Percentiles rank a stretch among this genome's conserved stretches.
These are phyloP conservation scores for Bretziella fagacearum DNA, from an alignment of 2,329 filamentous ascomycete species.

Conservation along the genomic window DNA sequence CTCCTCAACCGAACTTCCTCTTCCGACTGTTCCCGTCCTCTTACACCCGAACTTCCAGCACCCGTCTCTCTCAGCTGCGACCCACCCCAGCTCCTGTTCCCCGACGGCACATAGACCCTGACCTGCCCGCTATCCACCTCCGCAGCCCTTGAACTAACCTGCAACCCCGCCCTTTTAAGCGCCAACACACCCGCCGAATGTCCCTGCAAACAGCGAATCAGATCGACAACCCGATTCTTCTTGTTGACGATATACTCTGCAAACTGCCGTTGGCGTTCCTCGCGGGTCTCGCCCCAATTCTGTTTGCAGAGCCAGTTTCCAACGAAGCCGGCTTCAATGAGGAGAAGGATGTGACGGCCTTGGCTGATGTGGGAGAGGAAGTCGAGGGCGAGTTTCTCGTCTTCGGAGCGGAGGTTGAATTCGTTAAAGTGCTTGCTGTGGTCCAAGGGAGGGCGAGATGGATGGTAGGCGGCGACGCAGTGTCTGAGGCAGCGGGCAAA, in stretches of 20 bases:
- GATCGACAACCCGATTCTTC: constrained; percentile 29
- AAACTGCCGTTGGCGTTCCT: constrained; percentile 38
- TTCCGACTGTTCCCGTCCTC: constrained; percentile 33
- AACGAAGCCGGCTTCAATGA: constrained; percentile 48
- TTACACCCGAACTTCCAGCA: constrained; percentile 55
- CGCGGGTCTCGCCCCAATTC: constrained; percentile 43
- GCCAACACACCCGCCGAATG: constrained; percentile 35
- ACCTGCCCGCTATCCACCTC: background rate
- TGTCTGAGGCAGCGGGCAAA: constrained; percentile 44
- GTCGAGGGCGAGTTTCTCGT: constrained; percentile 43
- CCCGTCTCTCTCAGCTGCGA: constrained; percentile 23
- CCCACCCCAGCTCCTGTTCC: constrained; percentile 16
- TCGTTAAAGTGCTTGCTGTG: constrained; percentile 43
- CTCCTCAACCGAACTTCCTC: constrained; percentile 59
- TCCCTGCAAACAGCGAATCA: constrained; percentile 31
- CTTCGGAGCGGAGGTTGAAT: constrained; percentile 43
- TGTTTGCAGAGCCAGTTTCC: constrained; percentile 60
- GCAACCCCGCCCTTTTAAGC: constrained; percentile 33
- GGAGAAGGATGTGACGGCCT: constrained; percentile 37
- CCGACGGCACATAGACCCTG: background rate
- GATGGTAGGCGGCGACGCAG: constrained; percentile 28
- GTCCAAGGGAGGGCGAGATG: constrained; percentile 32
- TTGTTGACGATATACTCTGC: constrained; percentile 30
- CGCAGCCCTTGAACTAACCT: too few relatives aligned
- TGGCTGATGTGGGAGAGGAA: constrained; percentile 42